Percentiles rank a stretch among this genome's conserved stretches.
Conservation (phyloP, 2,329 filamentous ascomycete species). For the Neobulgaria alba region DNA sequence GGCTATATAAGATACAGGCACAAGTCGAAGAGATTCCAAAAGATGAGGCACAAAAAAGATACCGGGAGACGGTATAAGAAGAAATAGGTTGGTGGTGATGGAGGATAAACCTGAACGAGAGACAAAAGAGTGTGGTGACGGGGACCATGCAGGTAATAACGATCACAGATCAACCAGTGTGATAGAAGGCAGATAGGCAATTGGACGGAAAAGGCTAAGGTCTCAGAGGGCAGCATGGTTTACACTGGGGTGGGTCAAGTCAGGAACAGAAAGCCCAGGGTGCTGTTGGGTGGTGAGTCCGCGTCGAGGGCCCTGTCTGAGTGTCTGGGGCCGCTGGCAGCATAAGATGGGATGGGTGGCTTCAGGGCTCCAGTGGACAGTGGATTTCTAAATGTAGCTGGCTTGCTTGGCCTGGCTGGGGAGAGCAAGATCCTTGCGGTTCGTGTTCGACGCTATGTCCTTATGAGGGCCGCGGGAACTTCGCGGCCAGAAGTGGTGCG, state of each 20-base stretch:
- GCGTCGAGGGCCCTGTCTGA: slow-evolving; percentile 16
- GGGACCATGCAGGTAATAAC: slow-evolving; percentile 30
- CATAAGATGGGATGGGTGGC: slow-evolving; percentile 21
- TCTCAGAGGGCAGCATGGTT: slow-evolving; percentile 11
- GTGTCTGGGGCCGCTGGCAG: slow-evolving; percentile 20
- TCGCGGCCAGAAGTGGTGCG: not conserved
- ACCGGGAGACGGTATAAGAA: slow-evolving; percentile 27
- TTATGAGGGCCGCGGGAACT: slow-evolving; percentile 1
- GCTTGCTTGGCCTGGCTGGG: slow-evolving; percentile 2
- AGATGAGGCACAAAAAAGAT: not conserved
- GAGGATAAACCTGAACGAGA: slow-evolving; percentile 23
- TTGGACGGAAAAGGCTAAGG: slow-evolving; percentile 19
- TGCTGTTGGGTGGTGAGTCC: slow-evolving; percentile 13
- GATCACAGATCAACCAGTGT: slow-evolving; percentile 23
- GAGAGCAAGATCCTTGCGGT: slow-evolving; percentile 3
- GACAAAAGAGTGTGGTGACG: slow-evolving; percentile 26
- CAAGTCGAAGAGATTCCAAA: not conserved
- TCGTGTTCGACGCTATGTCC: slow-evolving; percentile 18
- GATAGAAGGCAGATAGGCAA: slow-evolving; percentile 28
- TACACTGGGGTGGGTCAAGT: slow-evolving; percentile 7
- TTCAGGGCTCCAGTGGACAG: not conserved
- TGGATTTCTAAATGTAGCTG: slow-evolving; percentile 15
- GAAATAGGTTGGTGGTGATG: slow-evolving; percentile 21
- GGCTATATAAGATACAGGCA: slow-evolving; percentile 19
- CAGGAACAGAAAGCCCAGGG: slow-evolving; percentile 18